phyloP scores from a whole-genome alignment of 2,329 filamentous ascomycete genomes.

The Aspergillus amoenus region DNA sequence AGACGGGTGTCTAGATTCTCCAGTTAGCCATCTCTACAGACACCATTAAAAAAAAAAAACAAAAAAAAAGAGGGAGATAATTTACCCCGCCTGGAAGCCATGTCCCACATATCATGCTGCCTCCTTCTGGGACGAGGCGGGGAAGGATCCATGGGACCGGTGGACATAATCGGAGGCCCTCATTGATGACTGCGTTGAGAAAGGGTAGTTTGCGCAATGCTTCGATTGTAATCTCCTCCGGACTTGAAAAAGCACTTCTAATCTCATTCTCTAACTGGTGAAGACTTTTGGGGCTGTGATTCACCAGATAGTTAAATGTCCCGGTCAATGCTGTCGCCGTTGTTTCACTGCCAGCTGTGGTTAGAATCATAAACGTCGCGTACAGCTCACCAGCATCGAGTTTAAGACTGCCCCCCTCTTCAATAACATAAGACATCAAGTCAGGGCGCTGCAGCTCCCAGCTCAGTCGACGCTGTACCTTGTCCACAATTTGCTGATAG shows the following conservation, averaged over 20 bases:
- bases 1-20: background rate
- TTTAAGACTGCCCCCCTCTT: slow-evolving; percentile 15
- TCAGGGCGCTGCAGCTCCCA: background rate
- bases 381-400: slow-evolving; percentile 25
- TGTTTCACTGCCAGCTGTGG: slow-evolving; percentile 25
- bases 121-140: slow-evolving; percentile 3
- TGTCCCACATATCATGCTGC: background rate
- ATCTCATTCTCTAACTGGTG: background rate
- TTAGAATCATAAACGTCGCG: slow-evolving; percentile 21
- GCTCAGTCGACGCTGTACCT: background rate
- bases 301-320: slow-evolving; percentile 1
- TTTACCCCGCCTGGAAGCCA: slow-evolving; percentile 5
- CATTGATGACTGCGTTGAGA: slow-evolving; percentile 26
- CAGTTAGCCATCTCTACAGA: background rate
- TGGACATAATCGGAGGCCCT: slow-evolving; percentile 28
- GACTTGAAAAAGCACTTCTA: background rate
- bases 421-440: slow-evolving; percentile 17
- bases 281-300: background rate
- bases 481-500: background rate
- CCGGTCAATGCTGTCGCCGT: slow-evolving; percentile 16
- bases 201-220: slow-evolving; percentile 18
- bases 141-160: slow-evolving; percentile 18
- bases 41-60: too few species aligned
- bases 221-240: slow-evolving; percentile 7
- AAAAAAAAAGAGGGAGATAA: too few species aligned